Conservation (phyloP, 306 rosid species). For the Vigna unguiculata region DNA sequence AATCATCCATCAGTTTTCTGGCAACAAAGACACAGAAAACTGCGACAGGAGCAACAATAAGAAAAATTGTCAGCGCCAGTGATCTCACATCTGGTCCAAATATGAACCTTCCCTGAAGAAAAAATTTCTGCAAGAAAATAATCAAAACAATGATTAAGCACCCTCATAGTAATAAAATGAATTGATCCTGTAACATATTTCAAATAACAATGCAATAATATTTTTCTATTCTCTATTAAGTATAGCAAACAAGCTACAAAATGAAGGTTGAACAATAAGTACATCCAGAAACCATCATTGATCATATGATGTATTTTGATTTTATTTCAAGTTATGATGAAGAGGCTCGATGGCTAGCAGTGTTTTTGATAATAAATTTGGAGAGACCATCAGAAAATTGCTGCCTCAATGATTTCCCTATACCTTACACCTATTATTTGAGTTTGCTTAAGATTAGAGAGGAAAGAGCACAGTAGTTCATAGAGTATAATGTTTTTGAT, state of each 20-base stretch:
- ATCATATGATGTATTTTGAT: no score
- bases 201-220: conserved; percentile 5
- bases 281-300: no score
- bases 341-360: neutral
- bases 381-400: conserved; percentile 8
- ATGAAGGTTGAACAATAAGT: conserved; percentile 7
- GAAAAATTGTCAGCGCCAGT: conserved; percentile 78
- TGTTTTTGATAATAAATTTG: neutral
- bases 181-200: conserved; percentile 11
- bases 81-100: conserved; percentile 99
- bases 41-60: conserved; percentile 83
- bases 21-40: conserved; percentile 93
- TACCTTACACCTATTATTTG: neutral
- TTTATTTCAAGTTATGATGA: no score
- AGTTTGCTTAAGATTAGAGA: neutral
- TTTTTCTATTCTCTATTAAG: neutral
- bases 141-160: conserved; percentile 39
- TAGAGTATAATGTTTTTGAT: neutral
- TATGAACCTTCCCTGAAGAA: conserved; percentile 90
- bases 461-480: conserved; percentile 6
- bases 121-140: conserved; percentile 77
- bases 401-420: neutral
- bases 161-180: conserved; percentile 14
- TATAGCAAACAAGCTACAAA: conserved; percentile 4
- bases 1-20: conserved; percentile 81